These are phyloP conservation scores for Novymonas esmeraldas DNA, from an alignment of 208 protist genomes.

Conservation along the genomic window DNA sequence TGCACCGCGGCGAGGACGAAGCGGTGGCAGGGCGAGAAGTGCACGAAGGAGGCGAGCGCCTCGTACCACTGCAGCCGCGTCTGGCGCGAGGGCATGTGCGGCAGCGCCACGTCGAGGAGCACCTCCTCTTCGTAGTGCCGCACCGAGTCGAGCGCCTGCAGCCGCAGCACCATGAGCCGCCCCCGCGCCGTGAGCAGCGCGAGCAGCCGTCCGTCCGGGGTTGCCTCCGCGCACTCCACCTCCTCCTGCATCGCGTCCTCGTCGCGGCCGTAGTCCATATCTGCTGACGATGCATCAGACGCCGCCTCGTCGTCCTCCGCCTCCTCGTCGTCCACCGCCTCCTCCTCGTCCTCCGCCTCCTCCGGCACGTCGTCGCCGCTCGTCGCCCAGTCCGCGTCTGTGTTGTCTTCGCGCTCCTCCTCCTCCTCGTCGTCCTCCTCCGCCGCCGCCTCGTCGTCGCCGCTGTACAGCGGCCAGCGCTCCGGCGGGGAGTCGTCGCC, in stretches of 20 bases:
- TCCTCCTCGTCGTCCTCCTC: slow-evolving; percentile 17
- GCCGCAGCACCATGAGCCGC: slow-evolving; percentile 57
- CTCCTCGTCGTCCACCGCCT: slow-evolving; percentile 12
- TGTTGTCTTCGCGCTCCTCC: neutral
- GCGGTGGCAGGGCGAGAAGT: slow-evolving; percentile 63
- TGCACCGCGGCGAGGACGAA: slow-evolving; percentile 73
- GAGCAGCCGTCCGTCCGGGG: slow-evolving; percentile 53
- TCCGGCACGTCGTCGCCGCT: slow-evolving; percentile 1
- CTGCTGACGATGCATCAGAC: slow-evolving; percentile 39
- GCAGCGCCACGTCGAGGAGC: slow-evolving; percentile 44
- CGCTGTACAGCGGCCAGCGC: neutral
- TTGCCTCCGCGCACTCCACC: slow-evolving; percentile 68
- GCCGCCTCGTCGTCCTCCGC: slow-evolving; percentile 26
- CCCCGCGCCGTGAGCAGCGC: slow-evolving; percentile 74
- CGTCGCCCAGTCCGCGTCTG: slow-evolving; percentile 6
- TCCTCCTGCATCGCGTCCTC: slow-evolving; percentile 60
- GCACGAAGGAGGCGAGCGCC: slow-evolving; percentile 40
- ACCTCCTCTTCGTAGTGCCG: slow-evolving; percentile 49
- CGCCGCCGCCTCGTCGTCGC: neutral
- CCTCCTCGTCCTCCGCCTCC: slow-evolving; percentile 22
- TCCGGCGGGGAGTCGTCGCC: neutral
- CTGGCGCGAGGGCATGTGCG: slow-evolving; percentile 22
- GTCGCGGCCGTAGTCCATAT: slow-evolving; percentile 50
- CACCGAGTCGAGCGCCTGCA: slow-evolving; percentile 26
- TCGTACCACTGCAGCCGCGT: slow-evolving; percentile 70